phyloP scores from a whole-genome alignment of 192 early-diverging fungal genomes.

The Coemansia sp. region DNA sequence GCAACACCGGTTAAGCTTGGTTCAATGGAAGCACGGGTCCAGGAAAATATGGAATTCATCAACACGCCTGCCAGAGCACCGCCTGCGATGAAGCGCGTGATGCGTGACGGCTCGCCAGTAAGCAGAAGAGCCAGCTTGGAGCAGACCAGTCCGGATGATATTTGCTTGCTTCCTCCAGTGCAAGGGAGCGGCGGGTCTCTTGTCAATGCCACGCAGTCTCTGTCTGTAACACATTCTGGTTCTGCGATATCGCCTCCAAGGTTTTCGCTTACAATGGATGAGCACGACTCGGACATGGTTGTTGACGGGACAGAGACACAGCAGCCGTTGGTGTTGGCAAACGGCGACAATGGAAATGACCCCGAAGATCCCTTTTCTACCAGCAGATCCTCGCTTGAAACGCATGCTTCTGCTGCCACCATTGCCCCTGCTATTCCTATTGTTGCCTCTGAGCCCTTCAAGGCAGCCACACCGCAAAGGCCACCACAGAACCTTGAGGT shows the following conservation, averaged over 20 bases:
- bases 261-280: constrained; percentile 2
- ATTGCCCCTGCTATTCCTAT: background rate
- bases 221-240: constrained; percentile 3
- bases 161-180: constrained; percentile 6
- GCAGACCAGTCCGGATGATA: background rate
- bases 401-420: background rate
- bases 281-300: background rate
- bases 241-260: constrained; percentile 14
- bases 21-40: constrained; percentile 24
- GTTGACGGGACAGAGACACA: background rate
- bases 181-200: constrained; percentile 6
- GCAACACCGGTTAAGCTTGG: constrained; percentile 43
- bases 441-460: background rate
- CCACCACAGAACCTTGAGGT: background rate
- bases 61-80: constrained; percentile 43
- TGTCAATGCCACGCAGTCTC: constrained; percentile 5
- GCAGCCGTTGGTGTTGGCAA: background rate
- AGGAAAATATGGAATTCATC: constrained; percentile 34
- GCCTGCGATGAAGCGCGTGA: constrained; percentile 35
- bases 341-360: background rate
- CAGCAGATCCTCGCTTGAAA: background rate
- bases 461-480: background rate
- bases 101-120: constrained; percentile 39
- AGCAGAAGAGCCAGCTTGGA: background rate
- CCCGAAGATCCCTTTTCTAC: background rate